These are phyloP conservation scores for Hyphodiscus hymeniophilus DNA, from an alignment of 495 filamentous ascomycete genomes.

Conservation along the genomic window DNA sequence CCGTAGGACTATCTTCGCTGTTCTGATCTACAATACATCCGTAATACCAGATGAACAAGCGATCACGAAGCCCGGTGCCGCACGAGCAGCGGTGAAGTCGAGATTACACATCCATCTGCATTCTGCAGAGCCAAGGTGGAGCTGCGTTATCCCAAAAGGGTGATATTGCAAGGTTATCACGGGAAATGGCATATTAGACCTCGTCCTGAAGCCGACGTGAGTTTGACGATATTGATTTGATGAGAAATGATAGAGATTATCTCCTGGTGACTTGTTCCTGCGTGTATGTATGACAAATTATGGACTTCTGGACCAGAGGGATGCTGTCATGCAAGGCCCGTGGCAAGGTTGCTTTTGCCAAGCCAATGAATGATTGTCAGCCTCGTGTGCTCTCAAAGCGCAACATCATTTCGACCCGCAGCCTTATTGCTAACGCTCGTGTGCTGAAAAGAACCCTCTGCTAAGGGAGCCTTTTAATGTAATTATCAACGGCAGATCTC, in stretches of 20 bases:
- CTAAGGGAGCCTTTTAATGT: too few relatives aligned
- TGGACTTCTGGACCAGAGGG: background rate
- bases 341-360: background rate
- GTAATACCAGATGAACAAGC: too few relatives aligned
- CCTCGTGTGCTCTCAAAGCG: slow-evolving; percentile 5
- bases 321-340: slow-evolving; percentile 7
- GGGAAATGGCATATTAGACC: background rate
- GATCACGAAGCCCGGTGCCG: too few relatives aligned
- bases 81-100: too few relatives aligned
- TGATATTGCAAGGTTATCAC: too few relatives aligned
- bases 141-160: background rate
- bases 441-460: too few relatives aligned
- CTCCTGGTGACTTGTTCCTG: slow-evolving; percentile 1
- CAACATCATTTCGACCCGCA: background rate
- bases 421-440: background rate
- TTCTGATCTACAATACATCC: too few relatives aligned
- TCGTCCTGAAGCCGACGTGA: background rate
- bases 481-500: too few relatives aligned
- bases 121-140: background rate
- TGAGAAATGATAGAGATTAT: background rate
- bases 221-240: too few relatives aligned
- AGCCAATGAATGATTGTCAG: slow-evolving; percentile 3
- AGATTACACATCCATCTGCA: too few relatives aligned
- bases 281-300: slow-evolving; percentile 1
- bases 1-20: too few relatives aligned